Evolutionary conservation across 371 early-diverging fungal species (phyloP).

Genomic region (Circinella umbellata): DNA sequence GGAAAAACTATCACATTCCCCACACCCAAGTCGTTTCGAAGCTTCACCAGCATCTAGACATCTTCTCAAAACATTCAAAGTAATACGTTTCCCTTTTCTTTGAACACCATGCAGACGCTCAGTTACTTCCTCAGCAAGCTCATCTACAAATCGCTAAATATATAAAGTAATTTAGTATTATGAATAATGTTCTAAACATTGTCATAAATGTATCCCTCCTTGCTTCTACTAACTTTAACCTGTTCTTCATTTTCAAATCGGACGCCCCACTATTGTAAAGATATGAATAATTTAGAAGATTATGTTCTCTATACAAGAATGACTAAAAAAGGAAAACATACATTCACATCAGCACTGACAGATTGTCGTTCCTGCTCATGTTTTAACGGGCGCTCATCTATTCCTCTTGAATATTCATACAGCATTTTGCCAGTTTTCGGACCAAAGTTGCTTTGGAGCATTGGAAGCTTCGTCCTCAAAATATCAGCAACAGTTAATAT

Average conservation of each 20-base stretch:
- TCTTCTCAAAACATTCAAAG: conserved; percentile 63
- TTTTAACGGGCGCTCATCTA: conserved; percentile 73
- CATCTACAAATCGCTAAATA: conserved; percentile 48
- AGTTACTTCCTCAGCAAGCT: conserved; percentile 59
- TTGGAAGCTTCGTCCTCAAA: conserved; percentile 29
- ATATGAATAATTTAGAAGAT: background rate
- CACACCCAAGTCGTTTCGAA: conserved; percentile 70
- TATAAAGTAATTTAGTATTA: background rate
- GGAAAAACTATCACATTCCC: conserved; percentile 65
- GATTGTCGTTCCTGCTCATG: conserved; percentile 70
- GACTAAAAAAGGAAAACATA: conserved; percentile 10
- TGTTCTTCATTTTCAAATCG: conserved; percentile 76
- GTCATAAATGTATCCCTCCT: background rate
- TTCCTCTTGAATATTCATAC: conserved; percentile 70
- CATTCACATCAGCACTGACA: conserved; percentile 77
- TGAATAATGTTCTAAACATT: background rate
- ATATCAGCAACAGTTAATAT: conserved; percentile 64
- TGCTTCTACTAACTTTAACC: conserved; percentile 43
- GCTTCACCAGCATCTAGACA: conserved; percentile 54
- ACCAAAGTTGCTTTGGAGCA: conserved; percentile 70
- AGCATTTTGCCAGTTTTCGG: conserved; percentile 71
- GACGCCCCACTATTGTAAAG: conserved; percentile 73
- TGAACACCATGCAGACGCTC: conserved; percentile 51
- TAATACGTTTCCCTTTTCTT: conserved; percentile 54
- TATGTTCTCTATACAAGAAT: background rate